Base-by-base conservation (phyloP, 257 asterid species). In the Nicotiana obtusifolia region DNA sequence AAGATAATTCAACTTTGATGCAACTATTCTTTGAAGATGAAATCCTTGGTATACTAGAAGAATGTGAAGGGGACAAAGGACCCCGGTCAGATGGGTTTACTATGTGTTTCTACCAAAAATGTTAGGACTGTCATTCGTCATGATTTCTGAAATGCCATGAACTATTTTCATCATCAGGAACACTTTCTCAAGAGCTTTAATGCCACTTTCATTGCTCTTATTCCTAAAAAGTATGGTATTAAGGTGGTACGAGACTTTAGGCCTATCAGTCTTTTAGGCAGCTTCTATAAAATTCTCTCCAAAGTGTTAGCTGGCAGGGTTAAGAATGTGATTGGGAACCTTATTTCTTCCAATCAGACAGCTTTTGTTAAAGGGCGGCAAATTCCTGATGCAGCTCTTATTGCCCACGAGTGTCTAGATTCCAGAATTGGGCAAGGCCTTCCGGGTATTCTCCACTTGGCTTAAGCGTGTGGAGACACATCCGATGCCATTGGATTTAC, bases 21-120 rank as follows among this genome's bases (percentile, higher is more conserved):
- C 76, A 67, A 67, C 76, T 53, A 67, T 67, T 33, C 28, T 67
- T 33, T 17, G 76, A 33, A 67, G 76, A 66, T 9, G 76, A 66
- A 66, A 33, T 33, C 28, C 28, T 33, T 19, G 19, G 76, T 9
- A 49, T 4, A 67, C 76, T 9, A 67, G 44, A 67, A 14, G 28
- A 33, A 28, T 17, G 52, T 33, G 76, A 19, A 7, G 53, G 75
- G 49, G 33, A 67, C 28, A 17, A 67, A 33, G 75, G 9, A 4
- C 53, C 13, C 8, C 1, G 76, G 76, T 16, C 28, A 33, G 16
- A 19, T 0, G 17, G 28, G 76, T n/a, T 67, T 67, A 67, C 52
- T 9, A 17, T 67, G 76, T 67, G 76, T 49, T 67, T 67, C 76
- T 33, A 67, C 53, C 76, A 67, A 67, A 65, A 67, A 33, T 33